phyloP scores from a whole-genome alignment of 768 basidiomycete genomes.

The Russula earlei region DNA sequence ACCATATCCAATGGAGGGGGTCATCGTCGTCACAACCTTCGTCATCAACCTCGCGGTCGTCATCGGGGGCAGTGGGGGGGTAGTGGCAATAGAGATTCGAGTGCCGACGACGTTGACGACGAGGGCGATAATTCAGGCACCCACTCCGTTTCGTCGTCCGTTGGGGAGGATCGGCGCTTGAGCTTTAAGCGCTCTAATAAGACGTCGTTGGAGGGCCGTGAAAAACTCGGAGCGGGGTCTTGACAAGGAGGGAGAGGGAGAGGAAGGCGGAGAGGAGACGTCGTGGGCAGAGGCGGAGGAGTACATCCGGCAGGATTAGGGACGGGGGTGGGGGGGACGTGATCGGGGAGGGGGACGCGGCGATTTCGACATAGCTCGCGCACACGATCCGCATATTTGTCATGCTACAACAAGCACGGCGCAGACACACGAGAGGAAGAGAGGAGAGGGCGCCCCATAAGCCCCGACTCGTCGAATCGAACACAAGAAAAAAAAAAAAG shows the following conservation, averaged over 20 bases:
- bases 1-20: background rate
- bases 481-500: background rate
- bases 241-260: too few relatives aligned
- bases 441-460: too few relatives aligned
- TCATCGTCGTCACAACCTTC: background rate
- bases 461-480: too few relatives aligned
- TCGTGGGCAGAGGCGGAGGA: background rate
- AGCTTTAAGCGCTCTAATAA: background rate
- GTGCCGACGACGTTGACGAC: background rate
- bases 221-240: background rate
- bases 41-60: too few relatives aligned
- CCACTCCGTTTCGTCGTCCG: background rate
- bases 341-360: background rate
- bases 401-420: background rate
- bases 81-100: background rate
- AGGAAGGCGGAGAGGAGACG: too few relatives aligned
- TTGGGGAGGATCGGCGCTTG: background rate
- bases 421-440: too few relatives aligned
- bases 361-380: constrained; percentile 1
- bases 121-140: background rate
- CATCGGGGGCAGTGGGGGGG: background rate
- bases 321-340: background rate
- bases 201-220: background rate
- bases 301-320: background rate
- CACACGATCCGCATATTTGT: constrained; percentile 3